Percentiles rank a stretch among this genome's conserved stretches.
These are phyloP conservation scores for Dactylonectria macrodidyma DNA, from an alignment of 2,329 filamentous ascomycete species.

Conservation along the genomic window DNA sequence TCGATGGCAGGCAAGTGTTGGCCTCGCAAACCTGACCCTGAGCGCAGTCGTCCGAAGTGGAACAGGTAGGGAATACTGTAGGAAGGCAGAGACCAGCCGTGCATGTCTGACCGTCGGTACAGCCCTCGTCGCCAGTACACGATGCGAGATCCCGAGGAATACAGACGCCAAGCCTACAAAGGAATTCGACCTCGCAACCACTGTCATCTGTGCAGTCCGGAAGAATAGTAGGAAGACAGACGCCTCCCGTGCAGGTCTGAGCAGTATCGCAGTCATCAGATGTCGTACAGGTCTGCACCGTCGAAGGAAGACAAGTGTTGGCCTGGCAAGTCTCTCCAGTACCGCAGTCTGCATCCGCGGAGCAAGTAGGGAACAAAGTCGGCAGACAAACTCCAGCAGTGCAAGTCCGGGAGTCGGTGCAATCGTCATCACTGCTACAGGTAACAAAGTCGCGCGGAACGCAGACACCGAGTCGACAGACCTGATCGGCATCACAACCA, in stretches of 20 bases:
- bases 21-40: slow-evolving; percentile 1
- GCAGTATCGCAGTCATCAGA: background rate
- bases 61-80: background rate
- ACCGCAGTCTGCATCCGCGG: slow-evolving; percentile 1
- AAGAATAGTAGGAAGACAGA: slow-evolving; percentile 12
- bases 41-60: background rate
- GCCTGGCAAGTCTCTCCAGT: slow-evolving; percentile 8
- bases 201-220: slow-evolving; percentile 8
- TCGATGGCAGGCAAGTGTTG: background rate
- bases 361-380: slow-evolving; percentile 13
- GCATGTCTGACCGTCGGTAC: background rate
- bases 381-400: slow-evolving; percentile 18
- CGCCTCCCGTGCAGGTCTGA: slow-evolving; percentile 8
- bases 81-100: background rate
- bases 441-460: background rate
- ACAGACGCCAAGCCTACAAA: slow-evolving; percentile 22
- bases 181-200: background rate
- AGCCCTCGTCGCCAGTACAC: slow-evolving; percentile 1
- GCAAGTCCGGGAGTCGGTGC: background rate
- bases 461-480: slow-evolving; percentile 18
- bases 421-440: background rate
- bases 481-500: background rate
- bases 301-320: slow-evolving; percentile 6
- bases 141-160: slow-evolving; percentile 3
- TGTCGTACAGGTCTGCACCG: background rate